Base-by-base conservation (phyloP, 805 yeast genomes). In the Yarrowia keelungensis region DNA sequence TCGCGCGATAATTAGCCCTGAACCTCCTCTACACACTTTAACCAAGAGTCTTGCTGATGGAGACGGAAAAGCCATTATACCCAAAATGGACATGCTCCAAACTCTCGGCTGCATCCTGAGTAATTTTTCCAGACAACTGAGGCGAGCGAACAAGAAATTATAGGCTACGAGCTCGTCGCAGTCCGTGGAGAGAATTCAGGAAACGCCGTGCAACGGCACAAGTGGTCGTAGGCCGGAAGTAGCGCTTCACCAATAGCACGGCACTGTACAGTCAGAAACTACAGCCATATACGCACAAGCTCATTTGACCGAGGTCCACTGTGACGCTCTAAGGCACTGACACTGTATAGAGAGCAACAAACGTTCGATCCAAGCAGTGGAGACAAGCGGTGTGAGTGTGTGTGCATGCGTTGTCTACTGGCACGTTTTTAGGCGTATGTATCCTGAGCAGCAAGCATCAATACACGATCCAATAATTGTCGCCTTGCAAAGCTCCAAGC, bases 31-130 rank as follows among this genome's bases (percentile, higher is more conserved):
- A 38, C 38, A 9, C 41, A 39, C 45, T 15, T 15, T 22, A 53
- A 53, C 59, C 59, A 39, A 26, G 32, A 26, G 32, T 26, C 32
- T 3, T 26, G 32, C 32, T 22, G 16, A 35, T 16, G 14, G 5
- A 53, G 32, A 43, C 58, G 32, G 58, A 43, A n/a, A 42, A 11
- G 15, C 39, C 38, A 41, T 56, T 32, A 56, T 43, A 32, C 64
- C 49, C n/a, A n/a, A 56, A 11, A 32, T 39, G 39, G 64, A 26
- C 39, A 42, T 56, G 35, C 10, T 19, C 32, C 62, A 42, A 56
- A 56, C 64, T 56, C 47, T 56, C 15, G 15, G 61, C 46, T 51
- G 41, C 36, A 26, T 36, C 36, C 45, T 39, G 59, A 53, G 59
- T 53, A 53, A 22, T 53, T 53, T 38, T 38, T 49, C 39, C n/a